Conservation (phyloP, 176 grass and related monocot genomes). For the Avena insularis region DNA sequence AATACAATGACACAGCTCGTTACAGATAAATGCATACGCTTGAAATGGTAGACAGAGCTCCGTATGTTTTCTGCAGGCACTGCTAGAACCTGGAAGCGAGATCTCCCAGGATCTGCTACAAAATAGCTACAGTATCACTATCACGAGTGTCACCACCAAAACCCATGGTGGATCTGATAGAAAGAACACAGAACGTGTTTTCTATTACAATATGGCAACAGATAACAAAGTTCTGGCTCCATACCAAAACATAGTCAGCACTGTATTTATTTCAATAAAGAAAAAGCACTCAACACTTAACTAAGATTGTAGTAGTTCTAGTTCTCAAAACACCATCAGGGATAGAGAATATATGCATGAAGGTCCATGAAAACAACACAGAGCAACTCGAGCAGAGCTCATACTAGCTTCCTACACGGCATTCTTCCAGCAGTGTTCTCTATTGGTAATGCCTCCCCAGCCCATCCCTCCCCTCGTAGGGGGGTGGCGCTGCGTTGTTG, state of each 20-base stretch:
- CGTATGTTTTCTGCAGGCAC: not conserved
- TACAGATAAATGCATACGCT: not conserved
- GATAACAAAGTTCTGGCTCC: not conserved
- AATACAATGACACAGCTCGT: not conserved
- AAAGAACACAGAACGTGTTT: not conserved
- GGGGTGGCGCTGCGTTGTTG: not conserved
- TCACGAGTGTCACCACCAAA: not conserved
- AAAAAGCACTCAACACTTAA: not conserved
- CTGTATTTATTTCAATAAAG: conserved; percentile 40
- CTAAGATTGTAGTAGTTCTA: conserved; percentile 11
- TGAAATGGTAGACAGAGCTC: not conserved
- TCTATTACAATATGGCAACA: not conserved
- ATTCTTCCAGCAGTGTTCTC: conserved; percentile 13
- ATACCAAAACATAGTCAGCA: not conserved
- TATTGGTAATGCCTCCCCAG: conserved; percentile 46
- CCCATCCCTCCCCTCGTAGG: not conserved
- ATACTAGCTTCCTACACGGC: conserved; percentile 29
- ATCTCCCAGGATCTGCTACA: not conserved
- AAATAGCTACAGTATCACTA: not conserved
- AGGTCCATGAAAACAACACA: conserved; percentile 4
- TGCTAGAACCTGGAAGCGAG: not conserved
- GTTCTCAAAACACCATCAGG: conserved; percentile 15
- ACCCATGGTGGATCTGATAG: not conserved
- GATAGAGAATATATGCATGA: conserved; percentile 21
- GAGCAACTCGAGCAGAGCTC: not conserved